phyloP scores from a whole-genome alignment of 768 basidiomycete species.

The Paxillus rubicundulus region DNA sequence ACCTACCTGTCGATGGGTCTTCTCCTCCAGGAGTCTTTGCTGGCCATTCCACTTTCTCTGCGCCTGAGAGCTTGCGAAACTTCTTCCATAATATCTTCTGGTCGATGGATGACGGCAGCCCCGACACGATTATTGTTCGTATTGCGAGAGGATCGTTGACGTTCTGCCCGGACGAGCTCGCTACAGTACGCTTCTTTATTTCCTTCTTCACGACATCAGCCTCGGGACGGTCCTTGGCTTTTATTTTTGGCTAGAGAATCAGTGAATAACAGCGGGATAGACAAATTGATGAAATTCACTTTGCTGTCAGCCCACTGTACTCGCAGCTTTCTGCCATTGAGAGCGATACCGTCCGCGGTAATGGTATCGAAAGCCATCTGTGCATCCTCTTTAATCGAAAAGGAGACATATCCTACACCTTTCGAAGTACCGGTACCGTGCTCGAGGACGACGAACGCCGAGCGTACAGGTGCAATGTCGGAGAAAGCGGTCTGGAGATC shows the following conservation, averaged over 20 bases:
- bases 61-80: slow-evolving; percentile 74
- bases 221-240: slow-evolving; percentile 32
- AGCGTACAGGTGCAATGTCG: slow-evolving; percentile 90
- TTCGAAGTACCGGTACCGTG: slow-evolving; percentile 75
- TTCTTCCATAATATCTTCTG: slow-evolving; percentile 81
- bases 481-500: slow-evolving; percentile 93
- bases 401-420: slow-evolving; percentile 95
- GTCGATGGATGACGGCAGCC: slow-evolving; percentile 61
- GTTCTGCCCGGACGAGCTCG: slow-evolving; percentile 31
- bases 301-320: slow-evolving; percentile 81
- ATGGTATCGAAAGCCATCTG: slow-evolving; percentile 66
- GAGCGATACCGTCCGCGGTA: slow-evolving; percentile 57
- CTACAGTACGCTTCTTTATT: slow-evolving; percentile 38
- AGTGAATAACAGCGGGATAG: background rate
- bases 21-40: slow-evolving; percentile 43
- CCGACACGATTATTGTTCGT: slow-evolving; percentile 75
- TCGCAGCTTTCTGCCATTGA: slow-evolving; percentile 68
- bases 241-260: slow-evolving; percentile 42
- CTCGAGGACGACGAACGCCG: slow-evolving; percentile 90
- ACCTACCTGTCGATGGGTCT: slow-evolving; percentile 50
- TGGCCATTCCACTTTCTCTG: slow-evolving; percentile 75
- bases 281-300: slow-evolving; percentile 39
- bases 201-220: slow-evolving; percentile 33
- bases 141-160: slow-evolving; percentile 78
- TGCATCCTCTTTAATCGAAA: slow-evolving; percentile 87